Conservation (phyloP, 1,284 basidiomycete species). For the Malassezia cuniculi region DNA sequence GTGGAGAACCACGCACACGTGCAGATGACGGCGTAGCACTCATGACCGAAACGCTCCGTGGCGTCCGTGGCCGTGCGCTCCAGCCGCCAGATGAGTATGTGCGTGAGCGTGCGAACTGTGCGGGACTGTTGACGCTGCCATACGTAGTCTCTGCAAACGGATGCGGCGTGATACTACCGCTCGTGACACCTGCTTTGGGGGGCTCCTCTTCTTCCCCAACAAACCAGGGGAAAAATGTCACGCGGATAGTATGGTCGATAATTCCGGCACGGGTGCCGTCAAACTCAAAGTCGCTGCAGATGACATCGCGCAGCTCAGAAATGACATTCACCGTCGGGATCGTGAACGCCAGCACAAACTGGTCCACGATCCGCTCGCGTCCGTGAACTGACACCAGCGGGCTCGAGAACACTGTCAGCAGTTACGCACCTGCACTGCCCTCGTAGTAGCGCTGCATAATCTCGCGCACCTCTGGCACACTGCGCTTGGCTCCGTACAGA, state of each 20-base stretch:
- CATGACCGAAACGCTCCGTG: neutral
- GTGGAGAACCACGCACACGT: neutral
- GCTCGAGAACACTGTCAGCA: constrained; percentile 30
- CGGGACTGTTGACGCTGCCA: constrained; percentile 2
- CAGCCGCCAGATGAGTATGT: neutral
- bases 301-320: constrained; percentile 43
- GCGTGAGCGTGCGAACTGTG: neutral
- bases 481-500: constrained; percentile 40
- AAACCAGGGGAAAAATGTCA: constrained; percentile 36
- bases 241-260: constrained; percentile 43
- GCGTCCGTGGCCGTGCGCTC: constrained; percentile 3
- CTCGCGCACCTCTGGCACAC: constrained; percentile 33
- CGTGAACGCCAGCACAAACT: constrained; percentile 43
- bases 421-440: constrained; percentile 22
- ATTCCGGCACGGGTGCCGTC: constrained; percentile 44
- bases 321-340: constrained; percentile 40
- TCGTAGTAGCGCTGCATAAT: constrained; percentile 42
- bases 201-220: too few relatives aligned
- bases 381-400: constrained; percentile 39
- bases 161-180: constrained; percentile 29
- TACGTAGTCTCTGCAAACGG: constrained; percentile 24
- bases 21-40: neutral
- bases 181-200: too few relatives aligned
- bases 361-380: constrained; percentile 39
- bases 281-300: constrained; percentile 44